These are phyloP conservation scores for Lactarius vividus DNA, from an alignment of 768 basidiomycete genomes.

Conservation along the genomic window DNA sequence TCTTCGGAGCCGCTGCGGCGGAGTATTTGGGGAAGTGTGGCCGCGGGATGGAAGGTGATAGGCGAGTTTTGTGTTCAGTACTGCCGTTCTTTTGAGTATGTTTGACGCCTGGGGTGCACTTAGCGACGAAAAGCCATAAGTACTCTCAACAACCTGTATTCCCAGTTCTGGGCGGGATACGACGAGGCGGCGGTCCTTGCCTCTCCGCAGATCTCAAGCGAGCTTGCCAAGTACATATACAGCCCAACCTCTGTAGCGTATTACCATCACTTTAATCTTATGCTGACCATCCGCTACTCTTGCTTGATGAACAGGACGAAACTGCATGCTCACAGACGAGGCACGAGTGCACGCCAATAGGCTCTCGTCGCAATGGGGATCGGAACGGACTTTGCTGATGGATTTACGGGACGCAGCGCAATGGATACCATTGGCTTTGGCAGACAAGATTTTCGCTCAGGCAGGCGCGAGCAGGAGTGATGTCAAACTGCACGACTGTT, in stretches of 20 bases:
- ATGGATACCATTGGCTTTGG: constrained; percentile 79
- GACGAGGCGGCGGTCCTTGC: constrained; percentile 64
- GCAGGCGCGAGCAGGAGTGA: constrained; percentile 68
- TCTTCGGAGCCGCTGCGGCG: constrained; percentile 69
- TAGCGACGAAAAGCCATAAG: constrained; percentile 44
- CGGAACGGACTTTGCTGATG: constrained; percentile 59
- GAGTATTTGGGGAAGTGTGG: constrained; percentile 81
- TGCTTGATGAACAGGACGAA: constrained; percentile 50
- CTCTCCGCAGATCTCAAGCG: constrained; percentile 65
- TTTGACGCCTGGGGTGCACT: too few species aligned
- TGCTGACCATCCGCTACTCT: neutral
- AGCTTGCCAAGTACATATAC: constrained; percentile 83
- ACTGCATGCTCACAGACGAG: constrained; percentile 78
- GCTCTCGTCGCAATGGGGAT: constrained; percentile 67
- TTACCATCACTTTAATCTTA: too few species aligned
- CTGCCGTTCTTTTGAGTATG: too few species aligned
- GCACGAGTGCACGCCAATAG: constrained; percentile 67
- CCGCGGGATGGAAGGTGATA: constrained; percentile 60
- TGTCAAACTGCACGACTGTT: constrained; percentile 87
- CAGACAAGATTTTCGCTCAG: constrained; percentile 65
- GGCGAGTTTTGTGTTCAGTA: constrained; percentile 41
- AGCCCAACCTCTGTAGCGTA: constrained; percentile 62
- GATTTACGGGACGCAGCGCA: constrained; percentile 65
- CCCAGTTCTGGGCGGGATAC: constrained; percentile 82
- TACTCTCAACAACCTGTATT: constrained; percentile 87